Percentiles rank a stretch among this genome's conserved stretches.
Conservation (phyloP, 768 basidiomycete genomes). For the Lactarius deliciosus region DNA sequence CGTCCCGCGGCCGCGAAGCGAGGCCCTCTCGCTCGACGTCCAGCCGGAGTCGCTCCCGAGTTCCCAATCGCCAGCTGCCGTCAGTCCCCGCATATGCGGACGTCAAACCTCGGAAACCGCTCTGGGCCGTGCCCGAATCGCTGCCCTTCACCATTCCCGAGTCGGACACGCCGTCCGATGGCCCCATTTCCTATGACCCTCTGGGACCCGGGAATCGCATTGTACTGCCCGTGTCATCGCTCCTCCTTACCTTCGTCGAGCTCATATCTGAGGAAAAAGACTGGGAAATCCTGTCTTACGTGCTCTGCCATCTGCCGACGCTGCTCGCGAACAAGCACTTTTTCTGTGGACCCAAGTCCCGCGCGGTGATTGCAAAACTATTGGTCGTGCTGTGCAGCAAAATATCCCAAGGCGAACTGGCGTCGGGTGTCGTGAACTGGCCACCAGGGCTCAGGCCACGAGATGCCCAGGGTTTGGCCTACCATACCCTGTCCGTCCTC, state of each 20-base stretch:
- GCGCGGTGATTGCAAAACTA: slow-evolving; percentile 59
- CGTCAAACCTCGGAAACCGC: slow-evolving; percentile 43
- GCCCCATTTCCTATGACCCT: slow-evolving; percentile 64
- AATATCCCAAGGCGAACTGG: slow-evolving; percentile 59
- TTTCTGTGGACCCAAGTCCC: slow-evolving; percentile 86
- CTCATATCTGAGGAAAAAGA: slow-evolving; percentile 74
- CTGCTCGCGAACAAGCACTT: slow-evolving; percentile 95
- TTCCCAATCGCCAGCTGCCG: slow-evolving; percentile 37
- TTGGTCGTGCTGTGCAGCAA: slow-evolving; percentile 66
- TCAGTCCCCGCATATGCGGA: slow-evolving; percentile 30
- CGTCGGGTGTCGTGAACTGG: slow-evolving; percentile 55
- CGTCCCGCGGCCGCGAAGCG: slow-evolving; percentile 29
- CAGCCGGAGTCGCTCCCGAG: slow-evolving; percentile 46
- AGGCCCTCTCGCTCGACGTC: slow-evolving; percentile 28
- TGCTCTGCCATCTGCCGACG: slow-evolving; percentile 85
- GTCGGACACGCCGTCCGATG: slow-evolving; percentile 64
- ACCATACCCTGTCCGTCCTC: slow-evolving; percentile 83
- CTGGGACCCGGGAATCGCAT: slow-evolving; percentile 42
- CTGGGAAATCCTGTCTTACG: slow-evolving; percentile 93
- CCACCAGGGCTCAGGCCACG: slow-evolving; percentile 62
- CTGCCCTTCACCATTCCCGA: slow-evolving; percentile 57
- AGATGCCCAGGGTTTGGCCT: slow-evolving; percentile 86
- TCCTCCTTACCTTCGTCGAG: slow-evolving; percentile 59
- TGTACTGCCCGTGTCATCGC: slow-evolving; percentile 72
- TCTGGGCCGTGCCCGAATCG: slow-evolving; percentile 72